Evolutionary conservation across 306 rosid genomes (phyloP), one percentile per base, ranked within the genome.

Genomic region (Pueraria montana): DNA sequence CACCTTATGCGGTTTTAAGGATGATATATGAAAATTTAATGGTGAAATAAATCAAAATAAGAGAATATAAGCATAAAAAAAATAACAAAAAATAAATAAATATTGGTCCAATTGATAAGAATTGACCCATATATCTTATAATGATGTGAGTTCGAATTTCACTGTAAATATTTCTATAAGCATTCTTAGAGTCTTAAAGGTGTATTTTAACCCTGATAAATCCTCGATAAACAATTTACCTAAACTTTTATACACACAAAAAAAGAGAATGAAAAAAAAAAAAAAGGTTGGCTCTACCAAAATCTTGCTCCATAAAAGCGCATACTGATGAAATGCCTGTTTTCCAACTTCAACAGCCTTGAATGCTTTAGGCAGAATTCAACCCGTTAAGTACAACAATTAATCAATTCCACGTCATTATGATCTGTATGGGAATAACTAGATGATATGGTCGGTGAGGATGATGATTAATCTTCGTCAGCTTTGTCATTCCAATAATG

Each of bases 381-480:
- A 1, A 64, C 21, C 21, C 10, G 7, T 24, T 52, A 55, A 74
- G 80, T 6, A 72, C 49, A 64, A 36, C 38, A 34, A 38, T 21
- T 64, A 78, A 30, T 53, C 0, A 40, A 45, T 45, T 24, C 59
- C 75, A 49, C 59, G 52, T 71, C 83, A 78, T 16, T 78, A 56
- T 71, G 73, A 50, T 48, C 42, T 23, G 50, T 23, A 16, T 26
- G 52, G 32, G 4, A 13, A 40, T 17, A 48, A 53, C 63, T 17
- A 62, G 12, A 26, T 4, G 84, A 21, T 46, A 72, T 79, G 72
- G 87, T 30, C 73, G 87, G 84, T 56, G 64, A 27, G 70, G 70
- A 24, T 72, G 36, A 79, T 84, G 17, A 53, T n/a, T 14, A 36
- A 70, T 71, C 32, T 21, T 84, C 6, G 17, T 62, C 83, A 63